Evolutionary conservation across 805 yeast genomes (phyloP).

Genomic region (Hanseniaspora vineae): DNA sequence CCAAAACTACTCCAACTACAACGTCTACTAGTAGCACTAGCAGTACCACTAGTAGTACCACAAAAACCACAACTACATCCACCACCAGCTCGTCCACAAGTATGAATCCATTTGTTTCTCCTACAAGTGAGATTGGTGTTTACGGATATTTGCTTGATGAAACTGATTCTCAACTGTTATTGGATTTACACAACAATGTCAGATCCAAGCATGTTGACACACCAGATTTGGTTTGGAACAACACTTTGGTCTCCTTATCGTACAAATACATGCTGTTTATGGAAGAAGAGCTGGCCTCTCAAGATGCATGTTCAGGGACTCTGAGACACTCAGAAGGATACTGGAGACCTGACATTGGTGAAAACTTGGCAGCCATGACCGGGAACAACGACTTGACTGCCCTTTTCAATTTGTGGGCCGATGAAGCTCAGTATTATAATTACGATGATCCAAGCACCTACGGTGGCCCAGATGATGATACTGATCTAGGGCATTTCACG

Average conservation of each 20-base stretch:
- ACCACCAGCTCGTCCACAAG: slow-evolving; percentile 12
- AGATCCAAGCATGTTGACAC: slow-evolving; percentile 34
- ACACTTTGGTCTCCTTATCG: slow-evolving; percentile 34
- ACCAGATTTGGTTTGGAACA: slow-evolving; percentile 36
- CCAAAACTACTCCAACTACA: no score
- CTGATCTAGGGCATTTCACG: slow-evolving; percentile 58
- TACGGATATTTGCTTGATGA: slow-evolving; percentile 3
- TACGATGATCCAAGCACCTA: slow-evolving; percentile 30
- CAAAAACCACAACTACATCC: slow-evolving; percentile 6
- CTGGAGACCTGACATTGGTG: slow-evolving; percentile 39
- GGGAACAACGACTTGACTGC: slow-evolving; percentile 28
- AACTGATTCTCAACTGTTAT: slow-evolving; percentile 12
- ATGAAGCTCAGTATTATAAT: slow-evolving; percentile 45
- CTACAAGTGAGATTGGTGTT: slow-evolving; percentile 1
- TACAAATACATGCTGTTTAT: slow-evolving; percentile 32
- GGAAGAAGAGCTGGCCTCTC: slow-evolving; percentile 22
- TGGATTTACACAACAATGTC: slow-evolving; percentile 37
- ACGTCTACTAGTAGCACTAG: no score
- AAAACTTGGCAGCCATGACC: slow-evolving; percentile 62
- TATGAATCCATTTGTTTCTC: slow-evolving; percentile 8
- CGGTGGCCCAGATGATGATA: slow-evolving; percentile 29
- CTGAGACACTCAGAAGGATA: slow-evolving; percentile 41
- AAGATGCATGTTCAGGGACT: slow-evolving; percentile 47
- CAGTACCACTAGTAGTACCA: no score
- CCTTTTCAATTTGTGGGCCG: slow-evolving; percentile 60